Base-by-base conservation (phyloP, 352 stramenopile species). In the Phytophthora pinifolia region DNA sequence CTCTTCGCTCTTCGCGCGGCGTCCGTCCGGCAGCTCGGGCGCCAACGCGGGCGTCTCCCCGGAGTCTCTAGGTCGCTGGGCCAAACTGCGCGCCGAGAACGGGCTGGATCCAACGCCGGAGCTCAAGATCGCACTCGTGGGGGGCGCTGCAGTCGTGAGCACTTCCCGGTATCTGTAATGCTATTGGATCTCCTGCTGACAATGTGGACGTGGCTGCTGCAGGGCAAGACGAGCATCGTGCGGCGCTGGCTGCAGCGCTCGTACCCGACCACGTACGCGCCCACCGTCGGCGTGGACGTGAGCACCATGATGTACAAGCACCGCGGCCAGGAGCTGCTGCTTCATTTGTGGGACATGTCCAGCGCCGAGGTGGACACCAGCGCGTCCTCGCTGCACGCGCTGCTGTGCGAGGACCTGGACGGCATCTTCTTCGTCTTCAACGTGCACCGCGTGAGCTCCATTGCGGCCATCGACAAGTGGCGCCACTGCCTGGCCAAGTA, bases 371-470 rank as follows among this genome's bases (percentile, higher is more conserved):
- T 86, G 10, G 82, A 94, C 48, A 65, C 66, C 29, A 70, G 53
- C 17, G 73, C 74, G 34, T 76, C 75, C n/a, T 75, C 79, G 14
- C 63, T 92, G 18, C 82, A 92, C 56, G 56, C 83, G 49, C 65
- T 92, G 12, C 48, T 91, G 20, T 94, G 84, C 37, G 79, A 92
- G 9, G 72, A 81, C 12, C 72, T 94, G 30, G 84, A 92, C 52
- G 84, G 84, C 43, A 74, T 94, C 46, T 94, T 94, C 62, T 90
- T 90, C 35, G 84, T 92, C n/a, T 91, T 91, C 48, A 94, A 94
- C 54, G 80, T 94, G 32, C 82, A 94, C 53, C 79, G 84, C 30
- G 82, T 94, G 66, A 94, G 81, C 55, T 92, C 84, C 27, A 91
- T 94, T 54, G 82, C 82, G 0, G 82, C 84, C 8, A 65, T 94